Percentiles rank a stretch among this genome's conserved stretches.
phyloP scores from a whole-genome alignment of 2,329 filamentous ascomycete species.

The Lasiodiplodia theobromae region DNA sequence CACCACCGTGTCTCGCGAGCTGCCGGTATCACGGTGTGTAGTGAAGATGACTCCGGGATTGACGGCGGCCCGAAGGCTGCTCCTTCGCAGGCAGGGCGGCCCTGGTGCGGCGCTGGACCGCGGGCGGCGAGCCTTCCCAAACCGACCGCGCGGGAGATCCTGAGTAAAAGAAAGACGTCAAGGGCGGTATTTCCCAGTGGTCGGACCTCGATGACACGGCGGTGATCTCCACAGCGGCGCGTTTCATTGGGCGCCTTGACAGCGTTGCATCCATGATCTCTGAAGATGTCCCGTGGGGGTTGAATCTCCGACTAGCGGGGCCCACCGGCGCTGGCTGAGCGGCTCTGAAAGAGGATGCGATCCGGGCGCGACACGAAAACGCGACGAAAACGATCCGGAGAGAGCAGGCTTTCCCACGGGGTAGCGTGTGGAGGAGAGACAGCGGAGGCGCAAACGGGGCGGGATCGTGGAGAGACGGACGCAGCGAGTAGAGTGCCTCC shows the following conservation, averaged over 20 bases:
- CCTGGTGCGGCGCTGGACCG: background rate
- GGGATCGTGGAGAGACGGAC: slow-evolving; percentile 12
- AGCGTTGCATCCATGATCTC: slow-evolving; percentile 23
- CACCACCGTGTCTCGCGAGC: background rate
- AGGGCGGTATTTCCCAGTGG: slow-evolving; percentile 16
- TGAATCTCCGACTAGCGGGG: slow-evolving; percentile 11
- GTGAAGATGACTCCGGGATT: background rate
- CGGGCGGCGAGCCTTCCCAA: background rate
- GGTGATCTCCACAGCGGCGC: background rate
- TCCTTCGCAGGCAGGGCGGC: background rate
- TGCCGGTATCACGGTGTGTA: background rate
- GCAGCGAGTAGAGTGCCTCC: background rate
- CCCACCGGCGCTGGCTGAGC: slow-evolving; percentile 9
- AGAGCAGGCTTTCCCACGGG: slow-evolving; percentile 18
- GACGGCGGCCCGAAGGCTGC: background rate
- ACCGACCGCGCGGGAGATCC: background rate
- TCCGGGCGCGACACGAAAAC: slow-evolving; percentile 25
- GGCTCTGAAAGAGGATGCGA: background rate
- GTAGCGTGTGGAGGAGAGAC: slow-evolving; percentile 19
- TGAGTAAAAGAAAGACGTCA: slow-evolving; percentile 19
- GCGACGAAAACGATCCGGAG: slow-evolving; percentile 29
- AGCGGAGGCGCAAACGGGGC: background rate
- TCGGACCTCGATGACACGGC: slow-evolving; percentile 8
- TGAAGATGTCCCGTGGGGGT: slow-evolving; percentile 22
- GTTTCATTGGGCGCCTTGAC: slow-evolving; percentile 15